A percentile compares a stretch with the other conserved stretches of the same genome.
Conservation (phyloP, 2,329 filamentous ascomycete species). For the Onygenales sp. region DNA sequence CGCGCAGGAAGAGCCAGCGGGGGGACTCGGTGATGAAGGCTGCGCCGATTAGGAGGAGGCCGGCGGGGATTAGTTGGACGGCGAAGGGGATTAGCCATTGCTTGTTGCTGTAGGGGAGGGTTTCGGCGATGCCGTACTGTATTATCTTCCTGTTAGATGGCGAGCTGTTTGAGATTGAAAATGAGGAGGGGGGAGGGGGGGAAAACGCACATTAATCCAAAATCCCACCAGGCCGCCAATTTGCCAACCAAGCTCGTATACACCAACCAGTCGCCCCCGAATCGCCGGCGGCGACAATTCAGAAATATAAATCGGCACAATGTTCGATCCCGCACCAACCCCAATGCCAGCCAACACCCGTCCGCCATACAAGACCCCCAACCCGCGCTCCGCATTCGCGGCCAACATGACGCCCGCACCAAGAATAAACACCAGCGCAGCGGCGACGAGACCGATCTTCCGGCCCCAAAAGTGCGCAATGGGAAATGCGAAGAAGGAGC, state of each 20-base stretch:
- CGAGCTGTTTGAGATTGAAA: neutral
- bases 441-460: constrained; percentile 53
- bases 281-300: constrained; percentile 50
- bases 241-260: constrained; percentile 50
- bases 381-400: constrained; percentile 49
- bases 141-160: no score
- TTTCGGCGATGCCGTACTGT: neutral
- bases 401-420: constrained; percentile 66
- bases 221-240: constrained; percentile 42
- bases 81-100: constrained; percentile 36
- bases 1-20: constrained; percentile 60
- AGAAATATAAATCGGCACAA: constrained; percentile 52
- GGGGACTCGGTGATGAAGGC: constrained; percentile 57
- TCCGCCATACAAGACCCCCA: constrained; percentile 53
- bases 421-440: constrained; percentile 55
- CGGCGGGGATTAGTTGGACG: constrained; percentile 32
- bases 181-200: no score
- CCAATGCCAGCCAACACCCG: constrained; percentile 49
- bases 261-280: constrained; percentile 49
- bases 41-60: constrained; percentile 42
- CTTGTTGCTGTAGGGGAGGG: constrained; percentile 14
- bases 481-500: constrained; percentile 59
- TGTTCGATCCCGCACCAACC: constrained; percentile 47
- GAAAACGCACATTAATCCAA: constrained; percentile 36
- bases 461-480: constrained; percentile 60